Conservation (phyloP, 495 filamentous ascomycete genomes). For the Podospora tetraspora region DNA sequence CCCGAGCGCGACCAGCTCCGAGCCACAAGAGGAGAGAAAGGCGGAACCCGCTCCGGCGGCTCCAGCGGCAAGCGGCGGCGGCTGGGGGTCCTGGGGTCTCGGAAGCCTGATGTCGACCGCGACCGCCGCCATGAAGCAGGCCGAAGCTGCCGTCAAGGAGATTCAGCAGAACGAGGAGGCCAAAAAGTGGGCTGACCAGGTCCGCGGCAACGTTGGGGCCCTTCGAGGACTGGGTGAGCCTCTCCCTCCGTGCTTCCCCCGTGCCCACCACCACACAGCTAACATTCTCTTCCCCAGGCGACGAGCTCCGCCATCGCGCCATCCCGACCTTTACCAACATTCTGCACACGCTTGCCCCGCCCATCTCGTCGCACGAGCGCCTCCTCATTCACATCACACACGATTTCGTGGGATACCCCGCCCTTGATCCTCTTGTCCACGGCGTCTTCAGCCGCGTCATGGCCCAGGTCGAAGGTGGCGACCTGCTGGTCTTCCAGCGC, state of each 20-base stretch:
- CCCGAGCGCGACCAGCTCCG: conserved; percentile 46
- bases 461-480: conserved; percentile 96
- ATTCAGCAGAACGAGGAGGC: conserved; percentile 96
- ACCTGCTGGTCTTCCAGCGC: conserved; percentile 92
- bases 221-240: conserved; percentile 73
- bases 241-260: neutral
- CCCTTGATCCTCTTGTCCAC: conserved; percentile 89
- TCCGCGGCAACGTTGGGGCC: conserved; percentile 83
- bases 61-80: conserved; percentile 49
- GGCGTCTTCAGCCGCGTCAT: conserved; percentile 93
- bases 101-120: conserved; percentile 72
- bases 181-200: conserved; percentile 90
- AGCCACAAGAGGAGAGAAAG: conserved; percentile 51
- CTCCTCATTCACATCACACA: conserved; percentile 98
- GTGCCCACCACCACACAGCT: conserved; percentile 11
- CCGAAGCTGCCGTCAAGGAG: conserved; percentile 88
- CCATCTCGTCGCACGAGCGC: conserved; percentile 95
- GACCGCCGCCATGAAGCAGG: conserved; percentile 84
- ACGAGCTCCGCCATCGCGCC: conserved; percentile 81
- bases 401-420: conserved; percentile 88
- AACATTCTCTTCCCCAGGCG: conserved; percentile 51
- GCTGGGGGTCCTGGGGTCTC: conserved; percentile 64
- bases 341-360: conserved; percentile 89
- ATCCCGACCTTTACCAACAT: conserved; percentile 93
- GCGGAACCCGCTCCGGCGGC: conserved; percentile 17